Conservation (phyloP, 2,329 filamentous ascomycete species). For the Leptographium galeiforme region DNA sequence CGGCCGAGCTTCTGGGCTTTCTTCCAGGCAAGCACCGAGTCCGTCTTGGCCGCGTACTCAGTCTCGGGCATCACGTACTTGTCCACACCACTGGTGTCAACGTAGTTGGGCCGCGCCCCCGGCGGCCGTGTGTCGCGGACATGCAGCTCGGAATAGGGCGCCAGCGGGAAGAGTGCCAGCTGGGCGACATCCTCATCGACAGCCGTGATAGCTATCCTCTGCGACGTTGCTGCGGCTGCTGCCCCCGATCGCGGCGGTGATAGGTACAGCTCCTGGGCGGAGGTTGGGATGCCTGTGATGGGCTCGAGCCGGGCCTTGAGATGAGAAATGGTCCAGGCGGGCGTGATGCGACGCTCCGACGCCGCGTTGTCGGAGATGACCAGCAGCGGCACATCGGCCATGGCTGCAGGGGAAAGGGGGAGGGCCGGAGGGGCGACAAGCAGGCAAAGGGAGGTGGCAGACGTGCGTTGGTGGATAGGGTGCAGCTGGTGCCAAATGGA, state of each 20-base stretch:
- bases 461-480: neutral
- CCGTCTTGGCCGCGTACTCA: constrained; percentile 73
- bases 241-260: constrained; percentile 28
- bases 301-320: constrained; percentile 82
- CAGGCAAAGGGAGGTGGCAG: neutral
- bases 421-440: neutral
- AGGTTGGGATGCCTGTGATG: constrained; percentile 80
- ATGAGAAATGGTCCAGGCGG: constrained; percentile 76
- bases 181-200: constrained; percentile 58
- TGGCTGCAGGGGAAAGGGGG: constrained; percentile 16
- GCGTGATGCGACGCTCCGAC: constrained; percentile 82
- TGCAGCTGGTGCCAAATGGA: no score
- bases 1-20: constrained; percentile 88
- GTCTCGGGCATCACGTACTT: constrained; percentile 82
- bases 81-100: constrained; percentile 65
- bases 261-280: constrained; percentile 61
- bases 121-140: constrained; percentile 70
- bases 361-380: constrained; percentile 64
- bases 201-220: constrained; percentile 52
- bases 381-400: constrained; percentile 63
- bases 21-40: constrained; percentile 93
- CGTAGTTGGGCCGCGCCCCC: constrained; percentile 63
- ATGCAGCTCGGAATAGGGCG: constrained; percentile 64
- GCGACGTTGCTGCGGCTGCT: constrained; percentile 12
- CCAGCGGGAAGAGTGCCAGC: constrained; percentile 52